Percentiles rank a stretch among this genome's conserved stretches.
Conservation (phyloP, 1,284 basidiomycete genomes). For the Cystobasidium pallidum region DNA sequence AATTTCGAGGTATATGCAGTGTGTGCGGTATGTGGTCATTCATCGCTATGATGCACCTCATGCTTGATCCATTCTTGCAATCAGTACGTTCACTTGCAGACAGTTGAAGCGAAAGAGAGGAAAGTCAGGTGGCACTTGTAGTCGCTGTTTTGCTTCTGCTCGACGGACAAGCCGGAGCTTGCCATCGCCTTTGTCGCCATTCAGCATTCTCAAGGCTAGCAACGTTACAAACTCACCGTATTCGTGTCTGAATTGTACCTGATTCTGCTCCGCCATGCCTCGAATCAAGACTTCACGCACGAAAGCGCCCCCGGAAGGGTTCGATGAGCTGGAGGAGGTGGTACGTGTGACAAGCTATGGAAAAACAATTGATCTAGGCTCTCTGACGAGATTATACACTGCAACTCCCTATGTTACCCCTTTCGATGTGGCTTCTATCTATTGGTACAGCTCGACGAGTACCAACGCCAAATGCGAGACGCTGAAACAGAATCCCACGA, state of each 20-base stretch:
- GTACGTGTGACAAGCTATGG: conserved; percentile 43
- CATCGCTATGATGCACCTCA: no score
- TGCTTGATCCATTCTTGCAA: no score
- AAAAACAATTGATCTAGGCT: no score
- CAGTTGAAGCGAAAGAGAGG: not conserved
- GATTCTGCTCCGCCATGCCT: no score
- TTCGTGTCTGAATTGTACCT: no score
- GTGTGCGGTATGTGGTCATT: no score
- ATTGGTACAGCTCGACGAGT: conserved; percentile 49
- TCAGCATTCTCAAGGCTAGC: not conserved
- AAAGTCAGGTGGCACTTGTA: not conserved
- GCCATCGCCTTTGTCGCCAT: not conserved
- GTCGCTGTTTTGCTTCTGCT: not conserved
- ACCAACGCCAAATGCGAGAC: conserved; percentile 63
- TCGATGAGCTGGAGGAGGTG: conserved; percentile 68
- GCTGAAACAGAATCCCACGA: conserved; percentile 97
- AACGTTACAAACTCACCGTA: not conserved
- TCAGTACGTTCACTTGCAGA: no score
- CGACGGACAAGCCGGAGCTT: not conserved
- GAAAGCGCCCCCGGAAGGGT: conserved; percentile 94
- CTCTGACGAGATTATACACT: no score
- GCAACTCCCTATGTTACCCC: no score
- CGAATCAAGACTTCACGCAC: conserved; percentile 75
- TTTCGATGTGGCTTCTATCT: no score
- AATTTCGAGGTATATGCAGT: no score